Evolutionary conservation across 495 filamentous ascomycete genomes (phyloP).

Genomic region (Neurospora sp.): DNA sequence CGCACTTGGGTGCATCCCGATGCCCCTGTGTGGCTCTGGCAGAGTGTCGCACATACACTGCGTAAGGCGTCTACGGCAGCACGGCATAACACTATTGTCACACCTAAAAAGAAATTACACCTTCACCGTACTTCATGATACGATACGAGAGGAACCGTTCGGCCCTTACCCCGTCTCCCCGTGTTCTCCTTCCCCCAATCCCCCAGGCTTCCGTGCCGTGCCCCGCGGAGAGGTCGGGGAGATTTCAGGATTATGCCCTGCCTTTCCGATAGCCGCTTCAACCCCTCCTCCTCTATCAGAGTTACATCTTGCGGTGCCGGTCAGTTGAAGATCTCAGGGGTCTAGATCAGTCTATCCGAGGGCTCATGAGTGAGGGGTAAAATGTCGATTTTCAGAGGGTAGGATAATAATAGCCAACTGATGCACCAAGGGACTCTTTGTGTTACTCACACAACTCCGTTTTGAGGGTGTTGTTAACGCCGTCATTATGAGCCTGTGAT

Average conservation of each 20-base stretch:
- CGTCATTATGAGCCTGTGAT: background rate
- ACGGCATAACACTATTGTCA: background rate
- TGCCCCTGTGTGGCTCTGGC: background rate
- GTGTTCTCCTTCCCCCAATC: background rate
- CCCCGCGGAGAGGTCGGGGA: background rate
- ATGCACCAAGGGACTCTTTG: background rate
- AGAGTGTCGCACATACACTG: background rate
- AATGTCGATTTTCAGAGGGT: background rate
- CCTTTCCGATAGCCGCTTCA: background rate
- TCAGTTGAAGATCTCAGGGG: background rate
- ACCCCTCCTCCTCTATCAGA: background rate
- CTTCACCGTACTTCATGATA: background rate
- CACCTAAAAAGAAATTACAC: background rate
- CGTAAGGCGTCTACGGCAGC: background rate
- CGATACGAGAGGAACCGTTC: background rate
- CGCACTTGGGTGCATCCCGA: background rate
- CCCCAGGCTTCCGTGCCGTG: background rate
- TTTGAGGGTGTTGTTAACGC: background rate
- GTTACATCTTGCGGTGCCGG: background rate
- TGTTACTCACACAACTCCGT: background rate
- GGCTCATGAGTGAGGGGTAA: background rate
- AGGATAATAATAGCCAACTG: background rate
- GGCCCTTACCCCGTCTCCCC: background rate
- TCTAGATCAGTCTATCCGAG: background rate
- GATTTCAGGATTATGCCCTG: background rate